phyloP scores from a whole-genome alignment of 139 green algal genomes.

The Astrephomene gubernaculifera region DNA sequence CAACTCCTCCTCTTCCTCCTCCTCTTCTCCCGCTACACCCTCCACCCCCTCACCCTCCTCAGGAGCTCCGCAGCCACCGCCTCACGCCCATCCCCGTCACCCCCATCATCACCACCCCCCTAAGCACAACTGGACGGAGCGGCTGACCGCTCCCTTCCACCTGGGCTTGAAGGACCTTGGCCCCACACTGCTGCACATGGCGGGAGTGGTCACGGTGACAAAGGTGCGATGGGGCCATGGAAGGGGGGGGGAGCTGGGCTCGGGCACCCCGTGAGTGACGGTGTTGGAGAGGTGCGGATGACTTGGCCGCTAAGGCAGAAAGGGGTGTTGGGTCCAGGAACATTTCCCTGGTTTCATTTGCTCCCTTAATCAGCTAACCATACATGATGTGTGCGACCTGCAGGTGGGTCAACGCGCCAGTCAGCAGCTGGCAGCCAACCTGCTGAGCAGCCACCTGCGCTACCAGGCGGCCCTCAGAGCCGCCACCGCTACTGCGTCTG shows the following conservation, averaged over 20 bases:
- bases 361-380: too few species aligned
- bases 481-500: neutral
- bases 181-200: constrained; percentile 74
- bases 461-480: constrained; percentile 62
- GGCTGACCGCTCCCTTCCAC: constrained; percentile 68
- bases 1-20: neutral
- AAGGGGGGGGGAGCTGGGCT: too few species aligned
- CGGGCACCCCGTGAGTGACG: too few species aligned
- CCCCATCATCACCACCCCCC: neutral
- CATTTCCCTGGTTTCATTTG: too few species aligned
- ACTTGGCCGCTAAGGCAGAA: too few species aligned
- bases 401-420: constrained; percentile 52
- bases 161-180: constrained; percentile 77
- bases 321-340: too few species aligned
- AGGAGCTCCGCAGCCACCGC: too few species aligned
- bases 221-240: constrained; percentile 29
- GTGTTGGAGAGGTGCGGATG: too few species aligned
- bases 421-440: constrained; percentile 61
- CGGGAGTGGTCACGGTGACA: constrained; percentile 62
- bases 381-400: too few species aligned
- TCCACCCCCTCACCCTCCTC: too few species aligned
- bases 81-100: too few species aligned
- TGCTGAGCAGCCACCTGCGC: constrained; percentile 59
- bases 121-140: constrained; percentile 50
- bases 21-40: too few species aligned